These are phyloP conservation scores for Lotmaria passim DNA, from an alignment of 208 protist species.

Conservation along the genomic window DNA sequence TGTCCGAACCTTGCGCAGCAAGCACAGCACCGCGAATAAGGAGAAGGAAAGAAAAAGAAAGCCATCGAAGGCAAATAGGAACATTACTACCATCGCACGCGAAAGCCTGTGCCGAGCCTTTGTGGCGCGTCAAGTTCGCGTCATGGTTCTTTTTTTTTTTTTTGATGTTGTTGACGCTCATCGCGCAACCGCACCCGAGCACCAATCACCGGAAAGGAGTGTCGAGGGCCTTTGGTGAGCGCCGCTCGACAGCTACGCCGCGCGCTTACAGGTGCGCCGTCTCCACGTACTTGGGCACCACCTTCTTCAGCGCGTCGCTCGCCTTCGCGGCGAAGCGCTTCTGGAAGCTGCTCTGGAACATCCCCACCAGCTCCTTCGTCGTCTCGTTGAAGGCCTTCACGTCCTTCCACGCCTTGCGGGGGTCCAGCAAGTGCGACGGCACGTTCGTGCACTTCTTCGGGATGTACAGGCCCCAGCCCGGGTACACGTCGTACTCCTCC, in stretches of 20 bases:
- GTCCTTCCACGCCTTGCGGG: slow-evolving; percentile 90
- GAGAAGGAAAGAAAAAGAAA: no score
- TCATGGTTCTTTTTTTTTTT: no score
- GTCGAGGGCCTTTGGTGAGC: background rate
- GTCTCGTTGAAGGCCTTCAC: slow-evolving; percentile 81
- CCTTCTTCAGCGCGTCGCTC: slow-evolving; percentile 72
- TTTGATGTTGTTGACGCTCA: no score
- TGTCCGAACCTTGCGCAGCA: no score
- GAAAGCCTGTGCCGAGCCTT: no score
- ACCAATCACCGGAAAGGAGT: no score
- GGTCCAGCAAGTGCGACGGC: slow-evolving; percentile 89
- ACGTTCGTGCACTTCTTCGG: slow-evolving; percentile 81
- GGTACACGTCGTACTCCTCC: slow-evolving; percentile 67
- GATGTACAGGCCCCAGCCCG: slow-evolving; percentile 91
- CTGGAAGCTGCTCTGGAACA: slow-evolving; percentile 95
- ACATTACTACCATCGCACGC: no score
- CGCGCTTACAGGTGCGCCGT: slow-evolving; percentile 49
- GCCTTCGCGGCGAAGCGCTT: slow-evolving; percentile 86
- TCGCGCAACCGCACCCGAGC: no score
- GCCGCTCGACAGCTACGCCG: no score
- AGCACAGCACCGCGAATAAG: no score
- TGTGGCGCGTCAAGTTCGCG: no score
- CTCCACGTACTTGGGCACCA: slow-evolving; percentile 83
- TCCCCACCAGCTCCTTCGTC: slow-evolving; percentile 84
- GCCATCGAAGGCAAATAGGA: no score